Base-by-base conservation (phyloP, 495 filamentous ascomycete species). In the Hyaloscypha finlandica region DNA sequence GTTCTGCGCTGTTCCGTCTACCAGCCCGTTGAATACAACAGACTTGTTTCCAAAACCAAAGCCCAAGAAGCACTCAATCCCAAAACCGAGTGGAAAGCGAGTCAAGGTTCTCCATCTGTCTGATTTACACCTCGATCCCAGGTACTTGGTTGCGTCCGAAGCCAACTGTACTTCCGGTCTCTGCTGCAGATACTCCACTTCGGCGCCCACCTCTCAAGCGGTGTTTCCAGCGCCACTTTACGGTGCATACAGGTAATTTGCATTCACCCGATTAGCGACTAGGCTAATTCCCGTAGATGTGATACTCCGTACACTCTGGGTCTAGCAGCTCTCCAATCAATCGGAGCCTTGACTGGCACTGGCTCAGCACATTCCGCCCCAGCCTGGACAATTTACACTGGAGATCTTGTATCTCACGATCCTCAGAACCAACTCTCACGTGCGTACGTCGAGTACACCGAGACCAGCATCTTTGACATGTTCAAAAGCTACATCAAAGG, bases 71-170 rank as follows among this genome's bases (percentile, higher is more conserved):
- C 70, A 74, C 8, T 72, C 63, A 19, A 75, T 70, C 8, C 84
- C 83, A 0, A 71, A 75, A 48, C 66, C 81, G 3, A 86, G 80
- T 53, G 85, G 85, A 0, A 76, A 85, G 72, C 76, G 80, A 3
- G 79, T 85, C 59, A 88, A 88, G 71, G 85, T 89, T 4, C 74
- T 87, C 11, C 86, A 88, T 71, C 65, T 89, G 68, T 86, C 83
- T 0, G 86, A 89, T 66, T 80, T 88, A 53, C 86, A 88, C 68
- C 75, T 88, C 6, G 86, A 88, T 77, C 81, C 86, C 22, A 76
- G 85, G 52, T 88, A 85, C 71, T 73, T 77, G 9, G 82, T 83
- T 61, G 78, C 75, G 6, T 82, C 84, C 0, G 86, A 89, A 68
- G 84, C 83, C 25, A 84, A 87, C 68, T 88, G 86, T 73, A 76